Percentiles rank a stretch among this genome's conserved stretches.
phyloP scores from a whole-genome alignment of 257 asterid species.

The Solanum virginianum region DNA sequence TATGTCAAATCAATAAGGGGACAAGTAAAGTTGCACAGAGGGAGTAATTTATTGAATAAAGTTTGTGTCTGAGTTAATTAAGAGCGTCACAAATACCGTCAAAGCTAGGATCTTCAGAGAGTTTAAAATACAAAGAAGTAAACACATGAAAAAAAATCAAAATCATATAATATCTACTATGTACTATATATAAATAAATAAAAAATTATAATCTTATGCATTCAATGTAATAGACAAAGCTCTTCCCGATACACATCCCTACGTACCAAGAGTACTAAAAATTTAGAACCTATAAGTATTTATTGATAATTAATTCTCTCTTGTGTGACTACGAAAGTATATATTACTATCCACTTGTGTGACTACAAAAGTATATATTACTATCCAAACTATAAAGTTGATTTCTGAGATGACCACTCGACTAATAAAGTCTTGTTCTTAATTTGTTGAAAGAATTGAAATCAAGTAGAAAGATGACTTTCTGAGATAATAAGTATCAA shows the following conservation, averaged over 20 bases:
- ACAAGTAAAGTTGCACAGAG: too few relatives aligned
- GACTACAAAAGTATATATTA: not conserved
- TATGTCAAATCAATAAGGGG: too few relatives aligned
- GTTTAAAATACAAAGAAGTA: not conserved
- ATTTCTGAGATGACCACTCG: not conserved
- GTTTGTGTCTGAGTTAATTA: not conserved
- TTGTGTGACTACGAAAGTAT: not conserved
- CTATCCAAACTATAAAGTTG: not conserved
- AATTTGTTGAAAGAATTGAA: not conserved
- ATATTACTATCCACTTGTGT: not conserved
- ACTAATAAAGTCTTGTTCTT: not conserved
- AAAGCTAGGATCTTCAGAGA: not conserved
- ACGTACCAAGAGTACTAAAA: not conserved
- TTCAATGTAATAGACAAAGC: accelerated
- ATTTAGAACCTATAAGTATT: not conserved
- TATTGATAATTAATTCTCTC: not conserved
- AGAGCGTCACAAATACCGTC: not conserved
- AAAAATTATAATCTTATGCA: not conserved
- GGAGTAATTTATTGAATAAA: not conserved
- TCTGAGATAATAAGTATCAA: not conserved
- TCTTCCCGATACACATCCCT: not conserved
- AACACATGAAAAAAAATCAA: not conserved
- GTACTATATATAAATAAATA: not conserved
- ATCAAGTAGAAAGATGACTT: not conserved
- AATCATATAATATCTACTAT: not conserved